These are phyloP conservation scores for Petasospora rhodanensis DNA, from an alignment of 1,139 yeast species.

Conservation along the genomic window DNA sequence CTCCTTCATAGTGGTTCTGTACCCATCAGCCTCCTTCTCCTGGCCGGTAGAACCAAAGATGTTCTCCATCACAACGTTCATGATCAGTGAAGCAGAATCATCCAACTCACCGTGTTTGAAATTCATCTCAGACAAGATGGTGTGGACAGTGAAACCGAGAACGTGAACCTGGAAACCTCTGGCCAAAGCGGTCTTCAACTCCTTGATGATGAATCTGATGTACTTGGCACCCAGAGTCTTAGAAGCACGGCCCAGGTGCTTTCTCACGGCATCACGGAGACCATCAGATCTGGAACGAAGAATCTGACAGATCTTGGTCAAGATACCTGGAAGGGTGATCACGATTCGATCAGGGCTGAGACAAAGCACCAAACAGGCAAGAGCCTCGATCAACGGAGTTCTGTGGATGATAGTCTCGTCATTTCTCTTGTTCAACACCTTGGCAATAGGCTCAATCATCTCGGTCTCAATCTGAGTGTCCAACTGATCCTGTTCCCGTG, in stretches of 20 bases:
- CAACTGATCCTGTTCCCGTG: slow-evolving; percentile 39
- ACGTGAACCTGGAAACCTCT: slow-evolving; percentile 95
- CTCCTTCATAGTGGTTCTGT: slow-evolving; percentile 82
- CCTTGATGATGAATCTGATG: slow-evolving; percentile 68
- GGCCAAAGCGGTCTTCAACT: slow-evolving; percentile 71
- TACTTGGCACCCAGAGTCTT: slow-evolving; percentile 67
- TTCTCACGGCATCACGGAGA: slow-evolving; percentile 82
- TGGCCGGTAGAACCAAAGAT: slow-evolving; percentile 89
- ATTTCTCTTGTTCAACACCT: slow-evolving; percentile 56
- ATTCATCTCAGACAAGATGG: slow-evolving; percentile 53
- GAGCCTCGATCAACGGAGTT: slow-evolving; percentile 78
- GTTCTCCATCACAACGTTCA: slow-evolving; percentile 84
- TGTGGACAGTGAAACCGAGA: slow-evolving; percentile 81
- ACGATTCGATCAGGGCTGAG: slow-evolving; percentile 54
- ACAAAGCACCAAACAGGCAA: slow-evolving; percentile 65
- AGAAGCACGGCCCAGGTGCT: slow-evolving; percentile 64
- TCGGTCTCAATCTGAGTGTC: slow-evolving; percentile 54
- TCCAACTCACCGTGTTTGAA: slow-evolving; percentile 73
- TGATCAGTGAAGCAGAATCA: slow-evolving; percentile 56
- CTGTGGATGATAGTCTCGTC: slow-evolving; percentile 76
- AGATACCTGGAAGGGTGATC: slow-evolving; percentile 68
- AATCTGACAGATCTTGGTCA: slow-evolving; percentile 84
- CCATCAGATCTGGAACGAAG: slow-evolving; percentile 85
- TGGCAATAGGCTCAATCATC: slow-evolving; percentile 58
- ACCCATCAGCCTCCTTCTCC: slow-evolving; percentile 94